Evolutionary conservation across 2,329 filamentous ascomycete genomes (phyloP).

Genomic region (Aspergillus luchuensis): DNA sequence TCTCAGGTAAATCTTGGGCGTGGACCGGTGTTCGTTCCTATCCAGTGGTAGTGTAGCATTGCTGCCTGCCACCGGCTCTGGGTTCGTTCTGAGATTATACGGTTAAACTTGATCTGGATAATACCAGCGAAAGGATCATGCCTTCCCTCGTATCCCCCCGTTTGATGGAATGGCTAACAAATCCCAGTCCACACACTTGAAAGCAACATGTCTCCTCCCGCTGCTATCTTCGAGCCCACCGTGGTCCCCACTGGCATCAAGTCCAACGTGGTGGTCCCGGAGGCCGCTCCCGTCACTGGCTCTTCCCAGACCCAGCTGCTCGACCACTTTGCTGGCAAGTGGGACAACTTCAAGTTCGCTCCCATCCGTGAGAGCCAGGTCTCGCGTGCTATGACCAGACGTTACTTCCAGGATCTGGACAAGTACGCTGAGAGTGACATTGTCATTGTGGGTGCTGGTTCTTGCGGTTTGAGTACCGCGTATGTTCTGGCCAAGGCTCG

Average conservation of each 20-base stretch:
- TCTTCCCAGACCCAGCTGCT: conserved; percentile 57
- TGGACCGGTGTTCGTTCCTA: conserved; percentile 66
- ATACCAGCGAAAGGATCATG: conserved; percentile 99
- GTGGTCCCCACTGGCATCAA: conserved; percentile 43
- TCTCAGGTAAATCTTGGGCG: conserved; percentile 54
- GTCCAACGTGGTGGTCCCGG: conserved; percentile 48
- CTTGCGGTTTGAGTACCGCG: conserved; percentile 80
- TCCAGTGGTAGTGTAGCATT: conserved; percentile 5
- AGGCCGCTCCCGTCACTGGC: conserved; percentile 41
- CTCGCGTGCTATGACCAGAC: conserved; percentile 87
- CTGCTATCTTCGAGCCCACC: conserved; percentile 62
- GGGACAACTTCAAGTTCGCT: conserved; percentile 79
- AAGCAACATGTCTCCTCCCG: conserved; percentile 74
- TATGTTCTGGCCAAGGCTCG: conserved; percentile 82
- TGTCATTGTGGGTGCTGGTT: conserved; percentile 89
- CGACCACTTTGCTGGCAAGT: conserved; percentile 70
- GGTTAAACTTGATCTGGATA: conserved; percentile 98
- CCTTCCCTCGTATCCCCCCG: conserved; percentile 56
- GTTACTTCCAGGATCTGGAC: conserved; percentile 90
- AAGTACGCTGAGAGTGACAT: conserved; percentile 89
- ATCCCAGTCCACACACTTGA: conserved; percentile 25
- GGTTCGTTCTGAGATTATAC: conserved; percentile 73
- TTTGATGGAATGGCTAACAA: conserved; percentile 45
- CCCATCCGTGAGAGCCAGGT: conserved; percentile 91
- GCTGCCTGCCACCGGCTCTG: conserved; percentile 15